Evolutionary conservation across 768 basidiomycete species (phyloP).

Genomic region (Calvatia gigantea): DNA sequence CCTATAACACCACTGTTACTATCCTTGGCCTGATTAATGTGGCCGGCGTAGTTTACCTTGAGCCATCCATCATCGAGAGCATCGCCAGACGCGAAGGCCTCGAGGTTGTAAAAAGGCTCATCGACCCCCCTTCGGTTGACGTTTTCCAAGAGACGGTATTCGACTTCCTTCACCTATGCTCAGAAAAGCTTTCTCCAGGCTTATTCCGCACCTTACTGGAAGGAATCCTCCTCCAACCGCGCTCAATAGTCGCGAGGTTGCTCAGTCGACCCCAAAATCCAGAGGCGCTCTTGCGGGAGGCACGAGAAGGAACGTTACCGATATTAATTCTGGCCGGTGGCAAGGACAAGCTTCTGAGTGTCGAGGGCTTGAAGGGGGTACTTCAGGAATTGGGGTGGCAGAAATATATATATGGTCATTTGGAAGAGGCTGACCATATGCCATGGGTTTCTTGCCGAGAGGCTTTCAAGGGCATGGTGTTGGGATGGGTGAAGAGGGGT

Average conservation of each 20-base stretch:
- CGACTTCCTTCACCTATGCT: conserved; percentile 18
- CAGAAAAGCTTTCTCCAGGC: conserved; percentile 14
- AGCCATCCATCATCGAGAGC: conserved; percentile 14
- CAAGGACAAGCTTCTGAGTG: conserved; percentile 22
- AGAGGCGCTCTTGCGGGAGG: conserved; percentile 20
- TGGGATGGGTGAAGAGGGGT: conserved; percentile 19
- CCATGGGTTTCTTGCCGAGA: conserved; percentile 23
- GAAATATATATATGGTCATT: conserved; percentile 17
- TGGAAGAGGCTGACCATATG: conserved; percentile 27
- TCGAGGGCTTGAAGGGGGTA: conserved; percentile 19
- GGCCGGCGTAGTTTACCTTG: conserved; percentile 25
- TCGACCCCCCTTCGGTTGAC: conserved; percentile 20
- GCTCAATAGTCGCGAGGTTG: conserved; percentile 17
- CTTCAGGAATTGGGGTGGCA: conserved; percentile 23
- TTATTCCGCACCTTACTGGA: conserved; percentile 20
- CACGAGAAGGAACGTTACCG: conserved; percentile 21
- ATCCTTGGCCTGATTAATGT: conserved; percentile 26
- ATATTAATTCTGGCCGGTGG: conserved; percentile 23
- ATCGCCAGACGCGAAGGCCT: conserved; percentile 19
- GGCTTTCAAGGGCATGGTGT: conserved; percentile 19
- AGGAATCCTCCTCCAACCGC: conserved; percentile 23
- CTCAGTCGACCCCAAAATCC: conserved; percentile 23
- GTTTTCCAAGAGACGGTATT: conserved; percentile 21
- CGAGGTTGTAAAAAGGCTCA: conserved; percentile 15
- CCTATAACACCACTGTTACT: conserved; percentile 21